A percentile compares a stretch with the other conserved stretches of the same genome.
Evolutionary conservation across 805 yeast genomes (phyloP).

Genomic region (Candida hispaniensis): DNA sequence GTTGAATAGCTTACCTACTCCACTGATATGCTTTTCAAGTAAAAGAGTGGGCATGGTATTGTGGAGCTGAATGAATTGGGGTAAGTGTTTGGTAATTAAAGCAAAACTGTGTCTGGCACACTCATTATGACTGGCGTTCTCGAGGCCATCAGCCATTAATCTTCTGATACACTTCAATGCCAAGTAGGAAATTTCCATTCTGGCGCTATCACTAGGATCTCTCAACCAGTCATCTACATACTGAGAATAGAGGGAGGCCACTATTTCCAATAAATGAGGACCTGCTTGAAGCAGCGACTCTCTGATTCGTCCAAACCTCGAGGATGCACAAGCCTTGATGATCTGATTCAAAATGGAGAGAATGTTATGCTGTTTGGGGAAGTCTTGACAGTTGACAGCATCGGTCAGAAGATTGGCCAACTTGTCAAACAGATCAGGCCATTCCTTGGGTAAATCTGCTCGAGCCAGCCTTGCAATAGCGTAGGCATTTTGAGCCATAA

Average conservation of each 20-base stretch:
- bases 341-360: constrained; percentile 65
- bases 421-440: constrained; percentile 74
- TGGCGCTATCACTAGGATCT: constrained; percentile 31
- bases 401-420: constrained; percentile 25
- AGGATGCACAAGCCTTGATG: constrained; percentile 60
- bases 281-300: constrained; percentile 66
- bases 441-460: constrained; percentile 74
- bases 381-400: constrained; percentile 36
- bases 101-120: constrained; percentile 52
- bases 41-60: constrained; percentile 45
- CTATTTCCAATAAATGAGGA: constrained; percentile 47
- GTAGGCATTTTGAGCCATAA: constrained; percentile 75
- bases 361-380: constrained; percentile 43
- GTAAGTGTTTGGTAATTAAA: constrained; percentile 27
- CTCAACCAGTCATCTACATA: constrained; percentile 52
- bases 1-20: constrained; percentile 64
- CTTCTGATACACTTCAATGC: constrained; percentile 67
- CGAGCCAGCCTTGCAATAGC: constrained; percentile 70
- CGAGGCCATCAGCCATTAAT: constrained; percentile 65
- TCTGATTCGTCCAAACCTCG: constrained; percentile 73
- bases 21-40: constrained; percentile 60
- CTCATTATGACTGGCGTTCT: constrained; percentile 50
- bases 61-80: constrained; percentile 8
- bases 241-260: constrained; percentile 48
- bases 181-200: constrained; percentile 66